Evolutionary conservation across 306 rosid species (phyloP).

Genomic region (Coriaria nepalensis): DNA sequence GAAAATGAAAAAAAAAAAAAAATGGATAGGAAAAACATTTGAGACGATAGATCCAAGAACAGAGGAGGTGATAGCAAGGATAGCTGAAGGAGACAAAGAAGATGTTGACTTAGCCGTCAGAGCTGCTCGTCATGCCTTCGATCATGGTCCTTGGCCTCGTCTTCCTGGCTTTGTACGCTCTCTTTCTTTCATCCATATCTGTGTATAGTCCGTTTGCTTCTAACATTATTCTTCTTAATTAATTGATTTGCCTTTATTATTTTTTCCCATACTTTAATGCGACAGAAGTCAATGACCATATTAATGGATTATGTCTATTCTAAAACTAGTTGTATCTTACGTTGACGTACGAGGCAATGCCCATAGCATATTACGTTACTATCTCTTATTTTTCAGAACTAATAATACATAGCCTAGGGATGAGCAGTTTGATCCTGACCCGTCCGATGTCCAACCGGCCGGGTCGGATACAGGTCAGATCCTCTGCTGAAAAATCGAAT

Average conservation of each 20-base stretch:
- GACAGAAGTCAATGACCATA: too few relatives aligned
- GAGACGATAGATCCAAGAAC: conserved; percentile 78
- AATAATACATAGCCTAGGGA: too few relatives aligned
- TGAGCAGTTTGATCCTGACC: too few relatives aligned
- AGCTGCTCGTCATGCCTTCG: conserved; percentile 82
- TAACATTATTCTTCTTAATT: neutral
- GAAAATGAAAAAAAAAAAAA: neutral
- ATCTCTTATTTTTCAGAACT: too few relatives aligned
- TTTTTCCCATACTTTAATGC: too few relatives aligned
- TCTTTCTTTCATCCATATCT: neutral
- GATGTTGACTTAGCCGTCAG: conserved; percentile 69
- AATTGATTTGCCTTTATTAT: neutral
- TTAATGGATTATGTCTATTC: too few relatives aligned
- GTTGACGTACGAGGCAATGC: too few relatives aligned
- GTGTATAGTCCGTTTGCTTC: neutral
- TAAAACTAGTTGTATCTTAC: too few relatives aligned
- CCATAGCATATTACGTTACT: too few relatives aligned
- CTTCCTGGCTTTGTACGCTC: conserved; percentile 49
- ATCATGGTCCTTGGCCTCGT: conserved; percentile 87
- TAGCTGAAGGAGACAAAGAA: conserved; percentile 49
- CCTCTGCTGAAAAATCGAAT: too few relatives aligned
- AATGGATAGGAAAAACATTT: conserved; percentile 49
- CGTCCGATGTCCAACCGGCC: too few relatives aligned
- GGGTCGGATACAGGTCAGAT: too few relatives aligned
- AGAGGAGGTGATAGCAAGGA: conserved; percentile 31